Evolutionary conservation across 1,284 basidiomycete species (phyloP).

Genomic region (Apiotrichum mycotoxinovorans): DNA sequence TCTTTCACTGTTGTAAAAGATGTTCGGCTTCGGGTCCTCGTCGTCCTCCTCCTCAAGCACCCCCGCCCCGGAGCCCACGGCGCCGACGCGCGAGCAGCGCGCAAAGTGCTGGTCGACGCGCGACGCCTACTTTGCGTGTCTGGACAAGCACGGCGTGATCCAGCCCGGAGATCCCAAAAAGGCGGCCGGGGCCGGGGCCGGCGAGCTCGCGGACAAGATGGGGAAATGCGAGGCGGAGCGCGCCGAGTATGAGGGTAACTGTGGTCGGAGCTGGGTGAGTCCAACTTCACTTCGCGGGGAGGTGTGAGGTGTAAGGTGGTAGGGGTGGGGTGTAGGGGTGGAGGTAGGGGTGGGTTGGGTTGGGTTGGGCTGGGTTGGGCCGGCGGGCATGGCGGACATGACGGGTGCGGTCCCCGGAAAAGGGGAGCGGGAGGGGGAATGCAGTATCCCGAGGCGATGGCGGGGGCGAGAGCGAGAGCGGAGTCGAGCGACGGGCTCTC

Average conservation of each 20-base stretch:
- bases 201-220: slow-evolving; percentile 23
- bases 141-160: slow-evolving; percentile 42
- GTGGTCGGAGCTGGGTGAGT: slow-evolving; percentile 52
- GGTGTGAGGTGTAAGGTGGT: background rate
- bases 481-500: no score
- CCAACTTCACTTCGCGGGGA: background rate
- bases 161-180: slow-evolving; percentile 39
- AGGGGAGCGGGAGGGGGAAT: no score
- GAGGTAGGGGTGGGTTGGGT: background rate
- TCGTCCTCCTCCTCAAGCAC: background rate
- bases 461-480: no score
- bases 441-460: no score
- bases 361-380: no score
- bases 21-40: slow-evolving; percentile 12
- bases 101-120: slow-evolving; percentile 49
- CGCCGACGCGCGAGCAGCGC: slow-evolving; percentile 48
- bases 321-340: background rate
- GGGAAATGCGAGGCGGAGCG: slow-evolving; percentile 40
- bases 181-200: slow-evolving; percentile 7
- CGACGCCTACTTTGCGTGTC: slow-evolving; percentile 50
- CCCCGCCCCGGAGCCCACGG: slow-evolving; percentile 14
- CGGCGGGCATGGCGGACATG: no score
- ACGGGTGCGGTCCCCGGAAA: no score
- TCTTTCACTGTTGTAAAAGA: background rate
- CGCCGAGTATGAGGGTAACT: slow-evolving; percentile 42